Percentiles rank a stretch among this genome's conserved stretches.
These are phyloP conservation scores for Lecanicillium sp. DNA, from an alignment of 2,329 filamentous ascomycete species.

Conservation along the genomic window DNA sequence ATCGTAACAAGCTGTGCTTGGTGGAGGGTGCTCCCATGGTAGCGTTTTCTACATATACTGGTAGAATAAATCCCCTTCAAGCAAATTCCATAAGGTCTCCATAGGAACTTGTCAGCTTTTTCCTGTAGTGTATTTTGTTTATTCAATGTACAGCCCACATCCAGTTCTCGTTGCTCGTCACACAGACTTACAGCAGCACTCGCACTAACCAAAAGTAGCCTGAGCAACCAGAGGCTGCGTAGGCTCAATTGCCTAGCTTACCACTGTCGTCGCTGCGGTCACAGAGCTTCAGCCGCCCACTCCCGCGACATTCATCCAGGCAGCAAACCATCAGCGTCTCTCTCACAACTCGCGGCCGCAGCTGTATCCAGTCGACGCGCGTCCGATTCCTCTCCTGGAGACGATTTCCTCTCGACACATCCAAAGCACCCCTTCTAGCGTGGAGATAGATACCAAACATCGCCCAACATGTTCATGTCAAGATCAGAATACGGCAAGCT, in stretches of 20 bases:
- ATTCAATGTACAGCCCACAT: neutral
- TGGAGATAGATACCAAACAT: conserved; percentile 18
- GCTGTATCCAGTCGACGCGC: too few relatives aligned
- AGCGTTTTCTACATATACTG: too few relatives aligned
- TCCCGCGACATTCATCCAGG: neutral
- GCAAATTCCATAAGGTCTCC: too few relatives aligned
- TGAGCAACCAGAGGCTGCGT: conserved; percentile 8
- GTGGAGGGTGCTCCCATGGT: too few relatives aligned
- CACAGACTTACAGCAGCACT: conserved; percentile 1
- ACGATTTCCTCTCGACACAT: neutral
- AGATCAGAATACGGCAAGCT: conserved; percentile 97
- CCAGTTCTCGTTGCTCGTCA: neutral
- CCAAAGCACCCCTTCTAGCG: conserved; percentile 4
- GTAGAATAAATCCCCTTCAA: too few relatives aligned
- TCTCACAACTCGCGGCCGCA: too few relatives aligned
- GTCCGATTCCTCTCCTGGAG: neutral
- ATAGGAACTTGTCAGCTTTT: too few relatives aligned
- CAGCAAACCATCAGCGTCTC: too few relatives aligned
- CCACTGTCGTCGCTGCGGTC: conserved; percentile 5
- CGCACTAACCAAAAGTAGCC: neutral
- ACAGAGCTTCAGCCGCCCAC: conserved; percentile 8
- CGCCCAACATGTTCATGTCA: conserved; percentile 93
- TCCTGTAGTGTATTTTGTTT: neutral
- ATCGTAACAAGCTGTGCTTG: neutral
- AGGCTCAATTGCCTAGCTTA: conserved; percentile 14